These are phyloP conservation scores for Parascedosporium putredinis DNA, from an alignment of 2,329 filamentous ascomycete genomes.

Conservation along the genomic window DNA sequence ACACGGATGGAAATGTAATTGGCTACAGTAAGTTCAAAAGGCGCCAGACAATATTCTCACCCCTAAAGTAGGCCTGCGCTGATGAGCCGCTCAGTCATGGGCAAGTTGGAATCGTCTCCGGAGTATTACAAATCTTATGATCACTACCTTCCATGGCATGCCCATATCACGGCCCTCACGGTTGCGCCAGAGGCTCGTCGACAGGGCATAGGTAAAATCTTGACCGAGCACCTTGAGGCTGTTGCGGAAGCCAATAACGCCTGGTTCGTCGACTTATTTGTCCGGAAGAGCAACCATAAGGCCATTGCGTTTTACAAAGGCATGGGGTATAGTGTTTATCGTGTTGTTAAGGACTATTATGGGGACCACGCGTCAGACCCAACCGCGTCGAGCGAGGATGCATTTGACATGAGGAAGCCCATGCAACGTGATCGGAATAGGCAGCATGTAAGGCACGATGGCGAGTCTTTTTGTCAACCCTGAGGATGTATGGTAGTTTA, in stretches of 20 bases:
- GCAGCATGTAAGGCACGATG: constrained; percentile 70
- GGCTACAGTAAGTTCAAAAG: constrained; percentile 84
- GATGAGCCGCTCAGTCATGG: constrained; percentile 67
- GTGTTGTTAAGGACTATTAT: constrained; percentile 86
- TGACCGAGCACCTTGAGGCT: constrained; percentile 73
- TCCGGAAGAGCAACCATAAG: constrained; percentile 75
- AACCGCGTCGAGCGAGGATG: constrained; percentile 63
- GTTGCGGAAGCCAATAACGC: constrained; percentile 71
- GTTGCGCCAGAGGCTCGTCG: constrained; percentile 79
- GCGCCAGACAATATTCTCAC: neutral
- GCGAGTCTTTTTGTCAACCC: constrained; percentile 67
- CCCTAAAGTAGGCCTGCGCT: neutral
- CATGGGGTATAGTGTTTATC: constrained; percentile 86
- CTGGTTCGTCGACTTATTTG: constrained; percentile 95
- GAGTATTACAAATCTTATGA: constrained; percentile 62
- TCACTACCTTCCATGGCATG: constrained; percentile 98
- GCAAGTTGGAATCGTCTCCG: constrained; percentile 85
- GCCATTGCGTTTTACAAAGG: constrained; percentile 83
- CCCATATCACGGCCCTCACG: constrained; percentile 91
- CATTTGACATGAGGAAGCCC: constrained; percentile 93
- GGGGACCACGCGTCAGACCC: constrained; percentile 66
- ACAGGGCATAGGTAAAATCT: constrained; percentile 73
- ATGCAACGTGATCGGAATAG: constrained; percentile 68
- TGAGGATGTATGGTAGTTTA: constrained; percentile 67
- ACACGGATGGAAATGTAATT: constrained; percentile 75